Evolutionary conservation across 306 rosid species (phyloP).

Genomic region (Alnus rubra): DNA sequence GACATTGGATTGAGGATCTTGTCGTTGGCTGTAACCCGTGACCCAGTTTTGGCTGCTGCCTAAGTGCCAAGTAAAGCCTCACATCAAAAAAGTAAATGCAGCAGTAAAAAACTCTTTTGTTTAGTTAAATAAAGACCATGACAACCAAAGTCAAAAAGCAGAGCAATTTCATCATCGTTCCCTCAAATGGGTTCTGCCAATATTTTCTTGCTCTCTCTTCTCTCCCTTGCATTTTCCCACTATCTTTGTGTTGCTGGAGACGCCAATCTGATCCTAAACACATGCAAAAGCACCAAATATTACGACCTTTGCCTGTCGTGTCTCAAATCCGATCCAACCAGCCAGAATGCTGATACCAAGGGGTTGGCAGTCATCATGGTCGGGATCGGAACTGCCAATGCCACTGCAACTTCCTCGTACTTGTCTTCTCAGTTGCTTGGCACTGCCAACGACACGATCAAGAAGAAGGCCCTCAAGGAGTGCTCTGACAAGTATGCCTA

Average conservation of each 20-base stretch:
- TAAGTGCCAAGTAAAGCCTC: constrained; percentile 34
- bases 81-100: constrained; percentile 28
- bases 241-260: constrained; percentile 43
- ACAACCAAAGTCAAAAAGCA: constrained; percentile 14
- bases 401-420: constrained; percentile 70
- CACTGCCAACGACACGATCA: constrained; percentile 27
- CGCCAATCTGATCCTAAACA: constrained; percentile 58
- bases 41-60: constrained; percentile 27
- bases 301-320: constrained; percentile 67
- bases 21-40: constrained; percentile 41
- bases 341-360: constrained; percentile 61
- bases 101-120: constrained; percentile 28
- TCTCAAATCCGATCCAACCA: constrained; percentile 64
- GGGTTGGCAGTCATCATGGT: constrained; percentile 72
- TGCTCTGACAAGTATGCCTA: constrained; percentile 68
- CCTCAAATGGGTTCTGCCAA: constrained; percentile 36
- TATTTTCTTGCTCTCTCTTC: constrained; percentile 27
- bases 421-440: constrained; percentile 58
- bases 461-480: constrained; percentile 58
- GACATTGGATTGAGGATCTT: constrained; percentile 31
- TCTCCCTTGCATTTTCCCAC: constrained; percentile 27
- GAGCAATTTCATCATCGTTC: not conserved
- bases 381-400: constrained; percentile 59
- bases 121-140: constrained; percentile 11
- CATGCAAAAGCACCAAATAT: constrained; percentile 76